Conservation (phyloP, 768 basidiomycete species). For the Phanerochaete sordida region DNA sequence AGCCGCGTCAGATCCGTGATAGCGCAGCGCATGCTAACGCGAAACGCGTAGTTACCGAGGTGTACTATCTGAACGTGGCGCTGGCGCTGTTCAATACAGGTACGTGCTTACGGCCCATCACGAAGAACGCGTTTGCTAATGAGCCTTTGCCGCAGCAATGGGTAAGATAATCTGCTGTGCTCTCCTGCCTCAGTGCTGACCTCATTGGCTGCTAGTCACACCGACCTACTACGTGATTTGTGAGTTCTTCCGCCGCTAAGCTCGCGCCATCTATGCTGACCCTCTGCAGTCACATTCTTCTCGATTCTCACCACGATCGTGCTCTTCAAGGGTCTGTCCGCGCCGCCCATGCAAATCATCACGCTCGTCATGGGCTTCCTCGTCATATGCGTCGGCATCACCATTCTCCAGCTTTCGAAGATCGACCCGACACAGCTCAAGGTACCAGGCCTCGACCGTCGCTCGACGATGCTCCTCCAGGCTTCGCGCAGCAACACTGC, state of each 20-base stretch:
- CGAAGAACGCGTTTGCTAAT: neutral
- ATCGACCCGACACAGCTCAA: constrained; percentile 80
- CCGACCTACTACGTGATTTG: constrained; percentile 87
- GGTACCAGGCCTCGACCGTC: constrained; percentile 68
- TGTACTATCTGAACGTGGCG: constrained; percentile 94
- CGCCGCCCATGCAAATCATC: constrained; percentile 73
- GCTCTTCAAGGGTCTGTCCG: constrained; percentile 85
- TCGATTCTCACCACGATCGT: constrained; percentile 83
- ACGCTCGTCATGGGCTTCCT: constrained; percentile 92
- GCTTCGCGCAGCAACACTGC: constrained; percentile 76
- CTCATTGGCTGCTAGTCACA: constrained; percentile 47
- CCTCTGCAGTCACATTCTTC: constrained; percentile 71
- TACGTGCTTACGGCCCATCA: constrained; percentile 28
- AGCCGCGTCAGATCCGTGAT: neutral
- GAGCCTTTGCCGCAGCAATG: constrained; percentile 47
- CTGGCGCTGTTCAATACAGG: constrained; percentile 94
- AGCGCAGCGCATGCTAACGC: neutral
- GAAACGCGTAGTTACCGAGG: constrained; percentile 65
- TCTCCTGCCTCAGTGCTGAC: neutral
- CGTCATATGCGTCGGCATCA: constrained; percentile 88
- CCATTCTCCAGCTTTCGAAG: constrained; percentile 93
- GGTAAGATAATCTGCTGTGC: constrained; percentile 38
- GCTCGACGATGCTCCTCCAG: constrained; percentile 86
- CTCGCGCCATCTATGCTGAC: neutral
- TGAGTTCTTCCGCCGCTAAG: constrained; percentile 31